A percentile compares a stretch with the other conserved stretches of the same genome.
These are phyloP conservation scores for Hypoxylon sp. DNA, from an alignment of 2,329 filamentous ascomycete species.

Conservation along the genomic window DNA sequence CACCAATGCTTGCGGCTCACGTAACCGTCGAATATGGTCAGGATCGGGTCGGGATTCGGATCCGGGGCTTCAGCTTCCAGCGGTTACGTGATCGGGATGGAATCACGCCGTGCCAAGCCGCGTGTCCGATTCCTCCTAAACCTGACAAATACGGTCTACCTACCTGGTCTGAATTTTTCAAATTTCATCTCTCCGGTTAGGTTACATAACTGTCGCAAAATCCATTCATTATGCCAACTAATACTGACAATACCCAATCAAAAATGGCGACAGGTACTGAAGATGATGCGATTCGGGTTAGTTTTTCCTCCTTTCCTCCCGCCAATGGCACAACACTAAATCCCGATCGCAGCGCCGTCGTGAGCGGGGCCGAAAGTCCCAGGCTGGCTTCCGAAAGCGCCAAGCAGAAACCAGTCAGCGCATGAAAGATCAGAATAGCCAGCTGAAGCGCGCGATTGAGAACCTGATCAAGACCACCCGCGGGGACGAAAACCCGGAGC, in stretches of 20 bases:
- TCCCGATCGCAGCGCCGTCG: slow-evolving; percentile 31
- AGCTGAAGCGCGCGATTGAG: slow-evolving; percentile 32
- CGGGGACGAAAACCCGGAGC: slow-evolving; percentile 34
- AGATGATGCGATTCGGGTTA: slow-evolving; percentile 33
- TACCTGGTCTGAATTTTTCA: neutral
- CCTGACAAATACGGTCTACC: slow-evolving; percentile 3
- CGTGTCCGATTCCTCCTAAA: neutral
- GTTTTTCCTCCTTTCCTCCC: slow-evolving; percentile 5
- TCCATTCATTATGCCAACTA: neutral
- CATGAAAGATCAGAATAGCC: slow-evolving; percentile 27
- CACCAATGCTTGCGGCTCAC: slow-evolving; percentile 7
- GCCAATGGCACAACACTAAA: slow-evolving; percentile 6
- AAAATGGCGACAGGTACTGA: slow-evolving; percentile 19
- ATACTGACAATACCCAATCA: neutral
- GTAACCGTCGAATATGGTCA: slow-evolving; percentile 10
- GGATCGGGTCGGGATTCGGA: slow-evolving; percentile 1
- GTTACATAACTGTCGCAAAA: slow-evolving; percentile 19
- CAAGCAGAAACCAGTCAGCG: slow-evolving; percentile 30
- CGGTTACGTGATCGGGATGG: slow-evolving; percentile 39
- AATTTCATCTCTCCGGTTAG: slow-evolving; percentile 9
- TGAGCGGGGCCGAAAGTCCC: slow-evolving; percentile 36
- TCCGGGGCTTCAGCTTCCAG: slow-evolving; percentile 6
- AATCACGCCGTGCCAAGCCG: slow-evolving; percentile 33
- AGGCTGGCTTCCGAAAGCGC: slow-evolving; percentile 38
- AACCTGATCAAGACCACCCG: slow-evolving; percentile 24